phyloP scores from a whole-genome alignment of 164 flowering plant genomes.

The Piper betle region DNA sequence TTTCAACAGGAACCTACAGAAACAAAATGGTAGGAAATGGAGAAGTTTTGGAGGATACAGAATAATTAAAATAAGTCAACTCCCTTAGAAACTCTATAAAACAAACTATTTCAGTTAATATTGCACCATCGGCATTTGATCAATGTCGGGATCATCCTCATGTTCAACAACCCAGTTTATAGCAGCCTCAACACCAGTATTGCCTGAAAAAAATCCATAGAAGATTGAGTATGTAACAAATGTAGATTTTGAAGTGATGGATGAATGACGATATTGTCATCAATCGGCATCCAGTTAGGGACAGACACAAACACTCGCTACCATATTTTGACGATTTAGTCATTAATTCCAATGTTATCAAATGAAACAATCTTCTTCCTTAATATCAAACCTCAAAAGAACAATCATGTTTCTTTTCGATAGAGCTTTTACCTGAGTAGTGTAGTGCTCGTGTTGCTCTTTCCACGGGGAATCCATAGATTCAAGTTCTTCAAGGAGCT shows the following conservation, averaged over 20 bases:
- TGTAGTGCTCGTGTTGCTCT: conserved; percentile 85
- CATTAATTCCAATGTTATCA: not conserved
- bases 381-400: not conserved
- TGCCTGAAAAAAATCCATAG: conserved; percentile 33
- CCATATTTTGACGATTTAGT: not conserved
- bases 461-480: conserved; percentile 70
- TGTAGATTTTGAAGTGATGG: not conserved
- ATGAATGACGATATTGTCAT: not conserved
- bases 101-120: not conserved
- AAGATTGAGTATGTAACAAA: not conserved
- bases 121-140: conserved; percentile 80
- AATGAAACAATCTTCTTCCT: not conserved
- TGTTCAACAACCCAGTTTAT: conserved; percentile 92
- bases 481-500: conserved; percentile 75
- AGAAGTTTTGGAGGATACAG: too few species aligned
- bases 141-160: conserved; percentile 85
- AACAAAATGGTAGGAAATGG: not conserved
- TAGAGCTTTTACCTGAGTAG: conserved; percentile 50
- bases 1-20: conserved; percentile 47
- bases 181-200: conserved; percentile 69
- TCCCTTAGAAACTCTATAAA: not conserved
- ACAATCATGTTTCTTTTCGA: not conserved
- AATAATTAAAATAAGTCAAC: too few species aligned
- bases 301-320: not conserved
- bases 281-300: not conserved